phyloP scores from a whole-genome alignment of 129 eudicot species.

The Heracleum sosnowskyi region DNA sequence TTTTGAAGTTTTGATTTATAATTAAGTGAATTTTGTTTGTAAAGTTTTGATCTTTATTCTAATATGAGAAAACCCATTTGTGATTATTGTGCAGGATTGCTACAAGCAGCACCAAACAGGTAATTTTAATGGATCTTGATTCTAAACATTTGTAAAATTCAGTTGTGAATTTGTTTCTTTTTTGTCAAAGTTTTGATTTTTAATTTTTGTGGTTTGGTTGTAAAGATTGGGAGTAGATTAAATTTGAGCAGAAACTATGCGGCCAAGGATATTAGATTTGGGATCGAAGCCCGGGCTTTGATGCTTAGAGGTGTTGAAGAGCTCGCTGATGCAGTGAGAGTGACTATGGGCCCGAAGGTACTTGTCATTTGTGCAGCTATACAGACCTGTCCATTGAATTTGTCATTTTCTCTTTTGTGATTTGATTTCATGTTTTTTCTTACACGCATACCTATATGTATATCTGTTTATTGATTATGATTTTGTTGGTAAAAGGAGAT shows the following conservation, averaged over 20 bases:
- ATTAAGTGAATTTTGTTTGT: not conserved
- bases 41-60: constrained; percentile 14
- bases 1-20: not conserved
- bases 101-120: constrained; percentile 39
- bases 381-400: not conserved
- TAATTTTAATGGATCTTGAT: constrained; percentile 1
- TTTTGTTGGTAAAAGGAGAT: not conserved
- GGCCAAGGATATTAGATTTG: constrained; percentile 79
- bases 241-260: constrained; percentile 75
- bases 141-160: not conserved
- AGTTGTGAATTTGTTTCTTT: not conserved
- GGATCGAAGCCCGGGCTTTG: constrained; percentile 71
- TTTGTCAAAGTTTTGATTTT: not conserved
- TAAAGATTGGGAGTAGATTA: constrained; percentile 39
- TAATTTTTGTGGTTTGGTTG: not conserved
- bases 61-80: not conserved
- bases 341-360: constrained; percentile 93
- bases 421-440: not conserved
- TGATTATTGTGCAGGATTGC: constrained; percentile 40
- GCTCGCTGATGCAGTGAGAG: constrained; percentile 94
- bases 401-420: not conserved
- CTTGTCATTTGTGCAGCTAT: not conserved
- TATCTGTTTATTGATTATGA: not conserved
- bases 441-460: not conserved
- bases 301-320: constrained; percentile 90